Evolutionary conservation across 2,329 filamentous ascomycete genomes (phyloP).

Genomic region (Curvularia sp.): DNA sequence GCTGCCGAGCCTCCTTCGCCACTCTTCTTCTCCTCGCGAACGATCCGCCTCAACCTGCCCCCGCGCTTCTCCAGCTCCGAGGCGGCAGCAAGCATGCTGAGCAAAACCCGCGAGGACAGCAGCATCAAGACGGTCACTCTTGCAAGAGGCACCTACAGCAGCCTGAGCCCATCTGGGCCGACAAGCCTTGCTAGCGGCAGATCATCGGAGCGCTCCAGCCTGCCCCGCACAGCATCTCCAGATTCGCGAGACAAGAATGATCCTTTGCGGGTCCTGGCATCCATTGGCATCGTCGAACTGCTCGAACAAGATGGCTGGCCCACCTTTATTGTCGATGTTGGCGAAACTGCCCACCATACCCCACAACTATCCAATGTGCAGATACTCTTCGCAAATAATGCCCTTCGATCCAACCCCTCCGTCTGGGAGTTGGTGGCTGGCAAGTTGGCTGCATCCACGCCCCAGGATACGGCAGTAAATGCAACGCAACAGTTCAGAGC

Average conservation of each 20-base stretch:
- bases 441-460: constrained; percentile 39
- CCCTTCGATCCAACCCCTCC: constrained; percentile 65
- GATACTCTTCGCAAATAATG: constrained; percentile 72
- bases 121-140: constrained; percentile 61
- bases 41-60: constrained; percentile 54
- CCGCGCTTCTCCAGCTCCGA: constrained; percentile 64
- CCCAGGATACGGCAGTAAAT: constrained; percentile 48
- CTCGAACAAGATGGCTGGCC: constrained; percentile 79
- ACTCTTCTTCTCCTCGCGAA: constrained; percentile 60
- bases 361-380: constrained; percentile 59
- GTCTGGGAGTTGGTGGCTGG: constrained; percentile 65
- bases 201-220: constrained; percentile 61
- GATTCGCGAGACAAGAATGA: constrained; percentile 59
- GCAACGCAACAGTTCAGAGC: constrained; percentile 65
- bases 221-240: constrained; percentile 59
- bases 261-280: constrained; percentile 64
- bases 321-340: constrained; percentile 76
- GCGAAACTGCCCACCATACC: constrained; percentile 62
- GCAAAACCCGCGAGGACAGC: constrained; percentile 59
- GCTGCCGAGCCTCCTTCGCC: constrained; percentile 54
- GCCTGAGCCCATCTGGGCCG: constrained; percentile 45
- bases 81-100: constrained; percentile 65
- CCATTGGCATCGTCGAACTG: constrained; percentile 73
- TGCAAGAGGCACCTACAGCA: constrained; percentile 55
- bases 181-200: constrained; percentile 63